Percentiles rank a stretch among this genome's conserved stretches.
These are phyloP conservation scores for Rutidosis leptorrhynchoides DNA, from an alignment of 129 eudicot genomes.

Conservation along the genomic window DNA sequence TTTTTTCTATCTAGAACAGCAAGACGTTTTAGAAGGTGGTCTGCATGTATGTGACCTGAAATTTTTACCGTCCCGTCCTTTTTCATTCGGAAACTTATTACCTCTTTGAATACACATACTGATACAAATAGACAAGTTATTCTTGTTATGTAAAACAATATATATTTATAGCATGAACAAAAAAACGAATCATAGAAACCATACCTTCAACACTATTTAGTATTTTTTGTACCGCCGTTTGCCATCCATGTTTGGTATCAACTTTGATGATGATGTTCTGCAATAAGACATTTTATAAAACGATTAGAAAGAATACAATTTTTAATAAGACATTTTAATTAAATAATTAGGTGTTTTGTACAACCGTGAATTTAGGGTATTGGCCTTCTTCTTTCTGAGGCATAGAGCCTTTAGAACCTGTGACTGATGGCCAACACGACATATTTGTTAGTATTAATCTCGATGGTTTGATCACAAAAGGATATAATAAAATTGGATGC, in stretches of 20 bases:
- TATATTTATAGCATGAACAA: neutral
- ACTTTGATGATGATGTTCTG: constrained; percentile 30
- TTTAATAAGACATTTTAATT: neutral
- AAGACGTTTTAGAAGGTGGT: too few relatives aligned
- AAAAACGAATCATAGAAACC: neutral
- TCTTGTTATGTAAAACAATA: neutral
- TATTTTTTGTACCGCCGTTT: neutral
- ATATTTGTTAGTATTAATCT: constrained; percentile 5
- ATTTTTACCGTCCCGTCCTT: neutral
- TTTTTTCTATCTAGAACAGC: too few relatives aligned
- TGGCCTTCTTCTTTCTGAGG: neutral
- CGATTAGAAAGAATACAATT: constrained; percentile 13
- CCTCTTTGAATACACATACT: neutral
- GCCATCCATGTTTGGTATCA: neutral
- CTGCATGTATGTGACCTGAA: neutral
- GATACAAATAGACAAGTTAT: neutral
- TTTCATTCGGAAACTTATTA: neutral
- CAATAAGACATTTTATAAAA: neutral
- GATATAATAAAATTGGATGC: neutral
- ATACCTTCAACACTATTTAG: neutral
- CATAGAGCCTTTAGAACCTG: neutral
- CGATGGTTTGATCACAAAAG: neutral
- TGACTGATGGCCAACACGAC: neutral
- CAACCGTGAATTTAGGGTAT: neutral
- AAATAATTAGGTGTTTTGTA: neutral